A percentile compares a stretch with the other conserved stretches of the same genome.
Conservation (phyloP, 768 basidiomycete genomes). For the Cyclocybe cylindracea region DNA sequence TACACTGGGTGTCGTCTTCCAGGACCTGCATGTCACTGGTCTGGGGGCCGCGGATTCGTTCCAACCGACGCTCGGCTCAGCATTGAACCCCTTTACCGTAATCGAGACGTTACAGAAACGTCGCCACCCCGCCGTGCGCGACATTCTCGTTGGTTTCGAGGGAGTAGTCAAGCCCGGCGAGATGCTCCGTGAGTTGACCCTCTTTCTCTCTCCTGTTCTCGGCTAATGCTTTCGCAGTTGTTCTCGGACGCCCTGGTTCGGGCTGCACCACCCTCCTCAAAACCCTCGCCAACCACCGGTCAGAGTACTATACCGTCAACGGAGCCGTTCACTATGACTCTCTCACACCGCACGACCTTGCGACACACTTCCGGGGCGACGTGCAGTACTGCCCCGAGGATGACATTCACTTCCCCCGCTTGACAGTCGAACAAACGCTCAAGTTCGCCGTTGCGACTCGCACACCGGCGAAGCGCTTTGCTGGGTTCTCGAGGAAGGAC, state of each 20-base stretch:
- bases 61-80: conserved; percentile 59
- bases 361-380: conserved; percentile 72
- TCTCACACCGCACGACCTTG: conserved; percentile 63
- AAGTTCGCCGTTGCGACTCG: conserved; percentile 69
- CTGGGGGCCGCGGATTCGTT: conserved; percentile 54
- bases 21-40: conserved; percentile 59
- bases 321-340: conserved; percentile 82
- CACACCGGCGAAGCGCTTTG: conserved; percentile 56
- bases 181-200: conserved; percentile 65
- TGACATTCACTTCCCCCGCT: conserved; percentile 83
- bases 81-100: conserved; percentile 52
- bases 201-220: conserved; percentile 33
- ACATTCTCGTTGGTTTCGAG: conserved; percentile 64
- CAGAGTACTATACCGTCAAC: conserved; percentile 65
- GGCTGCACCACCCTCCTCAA: conserved; percentile 88
- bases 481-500: conserved; percentile 37
- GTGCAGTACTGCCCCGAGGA: conserved; percentile 84
- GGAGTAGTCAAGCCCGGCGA: conserved; percentile 72
- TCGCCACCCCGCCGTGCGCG: conserved; percentile 63
- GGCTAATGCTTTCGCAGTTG: conserved; percentile 48
- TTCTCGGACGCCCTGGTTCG: conserved; percentile 81
- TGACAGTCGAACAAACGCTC: conserved; percentile 82
- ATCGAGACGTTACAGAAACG: conserved; percentile 44
- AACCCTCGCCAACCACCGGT: conserved; percentile 71
- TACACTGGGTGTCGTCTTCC: conserved; percentile 62